These are phyloP conservation scores for Lotmaria passim DNA, from an alignment of 208 protist genomes.

Conservation along the genomic window DNA sequence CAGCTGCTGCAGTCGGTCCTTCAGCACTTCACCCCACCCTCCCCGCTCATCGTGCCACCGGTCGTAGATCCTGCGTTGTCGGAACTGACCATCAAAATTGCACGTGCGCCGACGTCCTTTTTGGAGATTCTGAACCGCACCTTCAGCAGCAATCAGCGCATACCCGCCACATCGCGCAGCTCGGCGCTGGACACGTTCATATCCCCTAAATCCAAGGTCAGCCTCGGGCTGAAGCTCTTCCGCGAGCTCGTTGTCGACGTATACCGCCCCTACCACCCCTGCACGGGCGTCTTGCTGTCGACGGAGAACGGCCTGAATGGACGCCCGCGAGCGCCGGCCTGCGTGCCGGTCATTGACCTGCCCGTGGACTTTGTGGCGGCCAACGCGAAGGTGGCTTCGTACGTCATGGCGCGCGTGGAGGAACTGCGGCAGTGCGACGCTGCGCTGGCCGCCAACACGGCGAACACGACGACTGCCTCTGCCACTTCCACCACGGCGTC, in stretches of 20 bases:
- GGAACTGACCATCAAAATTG: slow-evolving; percentile 40
- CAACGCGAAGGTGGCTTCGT: slow-evolving; percentile 40
- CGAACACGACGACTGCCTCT: background rate
- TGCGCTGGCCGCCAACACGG: background rate
- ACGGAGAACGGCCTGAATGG: slow-evolving; percentile 41
- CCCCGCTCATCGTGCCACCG: slow-evolving; percentile 29
- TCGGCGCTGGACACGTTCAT: slow-evolving; percentile 58
- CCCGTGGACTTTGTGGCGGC: slow-evolving; percentile 48
- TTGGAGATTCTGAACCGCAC: slow-evolving; percentile 62
- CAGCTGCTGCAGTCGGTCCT: slow-evolving; percentile 45
- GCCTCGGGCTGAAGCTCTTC: slow-evolving; percentile 59
- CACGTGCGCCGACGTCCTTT: slow-evolving; percentile 45
- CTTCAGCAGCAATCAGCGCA: slow-evolving; percentile 61
- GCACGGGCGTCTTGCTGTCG: slow-evolving; percentile 43
- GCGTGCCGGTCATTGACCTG: slow-evolving; percentile 56
- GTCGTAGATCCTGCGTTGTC: slow-evolving; percentile 28
- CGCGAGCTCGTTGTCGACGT: slow-evolving; percentile 69
- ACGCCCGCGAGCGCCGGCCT: slow-evolving; percentile 33
- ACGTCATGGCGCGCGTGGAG: slow-evolving; percentile 18
- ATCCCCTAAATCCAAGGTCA: slow-evolving; percentile 69
- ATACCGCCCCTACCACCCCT: slow-evolving; percentile 53
- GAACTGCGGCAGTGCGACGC: slow-evolving; percentile 16
- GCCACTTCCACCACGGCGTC: background rate
- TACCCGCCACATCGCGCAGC: slow-evolving; percentile 52
- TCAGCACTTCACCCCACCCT: slow-evolving; percentile 35